Base-by-base conservation (phyloP, 2,329 filamentous ascomycete genomes). In the Fusarium irregulare region DNA sequence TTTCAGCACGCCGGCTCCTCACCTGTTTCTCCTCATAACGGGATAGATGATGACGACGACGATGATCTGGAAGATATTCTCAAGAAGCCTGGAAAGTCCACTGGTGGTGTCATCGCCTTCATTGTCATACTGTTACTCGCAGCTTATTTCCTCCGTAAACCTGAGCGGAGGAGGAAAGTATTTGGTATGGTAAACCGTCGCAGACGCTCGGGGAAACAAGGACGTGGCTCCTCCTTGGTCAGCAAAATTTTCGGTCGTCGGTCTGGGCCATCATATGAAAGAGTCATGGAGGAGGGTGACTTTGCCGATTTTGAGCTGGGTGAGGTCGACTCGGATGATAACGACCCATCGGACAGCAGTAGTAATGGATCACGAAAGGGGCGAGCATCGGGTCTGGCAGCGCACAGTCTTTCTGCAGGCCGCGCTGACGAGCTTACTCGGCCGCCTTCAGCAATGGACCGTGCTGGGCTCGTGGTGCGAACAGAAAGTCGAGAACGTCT, bases 401-500 rank as follows among this genome's bases (percentile, higher is more conserved):
- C 91, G 2, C 91, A 92, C 2, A 89, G 88, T 68, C 80, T 88
- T 49, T 87, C 85, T 62, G 76, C 85, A 4, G 82, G 83, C 8
- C 83, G 83, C 37, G 86, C 86, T 48, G 88, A 89, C 40, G 82
- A 84, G 40, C 62, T 80, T 16, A 78, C 79, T 27, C 74, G 76
- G 27, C 75, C 76, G 16, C 73, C 76, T 18, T 84, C 82, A 56
- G 84, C 84, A 7, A 84, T 91, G 75, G 88, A 90, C 71, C 82
- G 93, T 41, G 89, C 88, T 48, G 94, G 94, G 3, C 78, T 98
- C 68, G 90, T 93, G 56, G 88, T 93, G 4, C 85, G 95, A 71
- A 97, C 93, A 1, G 95, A 98, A 77, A 97, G 93, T 77, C 86
- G 93, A 56, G 96, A 98, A 77, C 86, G 93, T 61, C 80, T 98